Evolutionary conservation across 225 moss, liverwort and hornwort species (phyloP).

Genomic region (Neckera pumila): DNA sequence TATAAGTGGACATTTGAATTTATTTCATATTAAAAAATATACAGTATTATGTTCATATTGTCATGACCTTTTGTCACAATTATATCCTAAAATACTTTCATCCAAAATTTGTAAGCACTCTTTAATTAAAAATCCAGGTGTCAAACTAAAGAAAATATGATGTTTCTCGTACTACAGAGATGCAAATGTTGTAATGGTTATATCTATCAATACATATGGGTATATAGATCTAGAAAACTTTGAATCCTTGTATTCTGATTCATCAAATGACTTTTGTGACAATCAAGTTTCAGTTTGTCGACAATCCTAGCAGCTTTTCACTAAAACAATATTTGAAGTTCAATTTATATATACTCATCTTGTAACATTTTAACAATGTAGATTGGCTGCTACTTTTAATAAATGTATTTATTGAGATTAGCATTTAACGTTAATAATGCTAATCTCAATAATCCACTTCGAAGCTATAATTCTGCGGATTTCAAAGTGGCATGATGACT

Average conservation of each 20-base stretch:
- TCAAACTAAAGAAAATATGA: neutral
- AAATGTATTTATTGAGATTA: neutral
- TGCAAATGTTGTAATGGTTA: neutral
- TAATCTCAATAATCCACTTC: neutral
- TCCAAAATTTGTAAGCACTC: neutral
- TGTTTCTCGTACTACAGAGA: neutral
- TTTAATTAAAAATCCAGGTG: rapidly evolving
- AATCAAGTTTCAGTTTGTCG: neutral
- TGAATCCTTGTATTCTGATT: neutral
- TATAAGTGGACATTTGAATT: neutral
- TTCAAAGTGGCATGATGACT: too few relatives aligned
- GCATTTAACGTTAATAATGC: neutral
- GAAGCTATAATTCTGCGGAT: too few relatives aligned
- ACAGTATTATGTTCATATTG: neutral
- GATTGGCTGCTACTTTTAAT: too few relatives aligned
- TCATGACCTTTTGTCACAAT: neutral
- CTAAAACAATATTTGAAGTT: neutral
- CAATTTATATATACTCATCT: neutral
- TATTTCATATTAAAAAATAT: neutral
- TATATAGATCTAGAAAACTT: neutral
- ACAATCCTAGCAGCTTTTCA: neutral
- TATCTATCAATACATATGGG: neutral
- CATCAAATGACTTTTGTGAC: neutral
- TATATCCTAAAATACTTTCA: neutral
- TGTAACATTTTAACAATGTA: neutral